Conservation (phyloP, 305 asterid genomes). For the Fraxinus xanthoxyloides region DNA sequence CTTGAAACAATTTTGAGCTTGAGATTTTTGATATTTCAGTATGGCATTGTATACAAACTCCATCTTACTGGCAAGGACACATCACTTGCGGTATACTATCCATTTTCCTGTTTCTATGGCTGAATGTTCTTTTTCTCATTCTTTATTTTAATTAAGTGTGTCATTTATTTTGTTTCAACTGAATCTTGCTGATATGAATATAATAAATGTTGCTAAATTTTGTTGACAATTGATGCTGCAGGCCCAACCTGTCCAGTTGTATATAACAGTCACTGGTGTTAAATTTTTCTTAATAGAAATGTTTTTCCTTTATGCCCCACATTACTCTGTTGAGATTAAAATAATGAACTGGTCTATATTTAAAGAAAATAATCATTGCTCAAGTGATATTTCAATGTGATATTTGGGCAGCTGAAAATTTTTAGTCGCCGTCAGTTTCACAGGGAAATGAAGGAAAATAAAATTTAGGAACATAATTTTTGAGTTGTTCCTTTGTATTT, state of each 20-base stretch:
- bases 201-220: constrained; percentile 9
- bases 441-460: neutral
- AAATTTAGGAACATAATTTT: neutral
- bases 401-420: neutral
- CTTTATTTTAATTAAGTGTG: neutral
- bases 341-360: neutral
- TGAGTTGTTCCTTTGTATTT: neutral
- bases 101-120: constrained; percentile 3
- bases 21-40: constrained; percentile 89
- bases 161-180: constrained; percentile 8
- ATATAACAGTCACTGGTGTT: neutral
- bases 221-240: neutral
- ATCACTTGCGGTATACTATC: constrained; percentile 76
- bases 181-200: neutral
- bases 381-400: neutral
- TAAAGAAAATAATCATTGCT: neutral
- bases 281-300: neutral
- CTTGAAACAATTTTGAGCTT: constrained; percentile 95
- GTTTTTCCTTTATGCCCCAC: neutral
- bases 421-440: neutral
- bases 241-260: neutral
- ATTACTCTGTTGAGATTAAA: neutral
- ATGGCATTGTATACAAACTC: constrained; percentile 95
- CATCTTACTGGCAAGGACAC: constrained; percentile 68
- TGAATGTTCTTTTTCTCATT: neutral